Evolutionary conservation across 768 basidiomycete genomes (phyloP).

Genomic region (Amanita rimosa): DNA sequence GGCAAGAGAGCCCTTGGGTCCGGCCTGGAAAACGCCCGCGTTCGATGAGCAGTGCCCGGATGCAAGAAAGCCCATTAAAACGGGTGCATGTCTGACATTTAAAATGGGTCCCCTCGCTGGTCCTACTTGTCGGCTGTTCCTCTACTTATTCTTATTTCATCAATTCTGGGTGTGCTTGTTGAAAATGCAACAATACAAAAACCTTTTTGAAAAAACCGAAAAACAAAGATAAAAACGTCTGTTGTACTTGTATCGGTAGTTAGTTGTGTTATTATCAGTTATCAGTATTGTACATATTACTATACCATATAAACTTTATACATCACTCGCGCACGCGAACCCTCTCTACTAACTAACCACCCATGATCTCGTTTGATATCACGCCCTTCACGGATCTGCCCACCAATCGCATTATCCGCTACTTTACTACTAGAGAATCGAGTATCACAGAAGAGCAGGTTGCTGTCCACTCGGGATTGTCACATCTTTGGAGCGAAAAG

Average conservation of each 20-base stretch:
- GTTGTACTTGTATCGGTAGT: neutral
- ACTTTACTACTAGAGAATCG: neutral
- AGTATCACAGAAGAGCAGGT: neutral
- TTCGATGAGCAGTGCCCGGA: neutral
- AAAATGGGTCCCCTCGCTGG: neutral
- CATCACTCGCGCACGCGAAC: too few species aligned
- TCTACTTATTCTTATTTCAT: neutral
- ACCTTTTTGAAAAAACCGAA: too few species aligned
- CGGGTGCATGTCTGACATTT: neutral
- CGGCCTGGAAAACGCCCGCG: neutral
- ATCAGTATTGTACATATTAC: too few species aligned
- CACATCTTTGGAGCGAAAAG: conserved; percentile 4
- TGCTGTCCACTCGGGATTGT: neutral
- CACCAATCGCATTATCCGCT: conserved; percentile 2
- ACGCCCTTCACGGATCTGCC: conserved; percentile 6
- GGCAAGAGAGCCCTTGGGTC: neutral
- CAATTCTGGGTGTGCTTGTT: neutral
- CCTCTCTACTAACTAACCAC: too few species aligned
- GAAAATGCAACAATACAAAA: too few species aligned
- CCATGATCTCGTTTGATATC: conserved; percentile 3
- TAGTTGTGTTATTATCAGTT: too few species aligned
- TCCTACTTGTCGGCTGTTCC: neutral
- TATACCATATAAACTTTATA: too few species aligned
- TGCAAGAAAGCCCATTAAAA: neutral
- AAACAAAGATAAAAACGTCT: too few species aligned